phyloP scores from a whole-genome alignment of 2,329 filamentous ascomycete genomes.

The Parasarocladium wereldwijsianum region DNA sequence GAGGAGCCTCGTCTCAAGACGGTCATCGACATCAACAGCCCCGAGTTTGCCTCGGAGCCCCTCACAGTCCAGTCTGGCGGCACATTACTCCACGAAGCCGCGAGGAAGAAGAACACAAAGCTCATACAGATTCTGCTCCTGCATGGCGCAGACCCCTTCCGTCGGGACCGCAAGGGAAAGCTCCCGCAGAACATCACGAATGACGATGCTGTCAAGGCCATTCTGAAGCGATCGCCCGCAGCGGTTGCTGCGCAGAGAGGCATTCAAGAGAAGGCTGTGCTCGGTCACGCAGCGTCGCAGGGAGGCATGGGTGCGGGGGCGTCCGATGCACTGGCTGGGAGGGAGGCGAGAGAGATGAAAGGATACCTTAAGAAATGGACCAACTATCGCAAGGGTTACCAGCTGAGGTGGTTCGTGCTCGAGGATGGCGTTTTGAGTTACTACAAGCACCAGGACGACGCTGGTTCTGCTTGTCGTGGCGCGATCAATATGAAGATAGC shows the following conservation, averaged over 20 bases:
- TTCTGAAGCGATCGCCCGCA: slow-evolving; percentile 87
- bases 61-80: slow-evolving; percentile 70
- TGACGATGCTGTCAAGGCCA: slow-evolving; percentile 75
- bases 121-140: slow-evolving; percentile 82
- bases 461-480: slow-evolving; percentile 86
- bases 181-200: slow-evolving; percentile 93
- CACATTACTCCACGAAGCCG: slow-evolving; percentile 84
- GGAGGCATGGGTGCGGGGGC: slow-evolving; percentile 31
- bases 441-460: slow-evolving; percentile 98
- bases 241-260: slow-evolving; percentile 87
- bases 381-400: slow-evolving; percentile 95
- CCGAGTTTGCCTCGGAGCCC: slow-evolving; percentile 73
- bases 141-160: slow-evolving; percentile 91
- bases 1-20: slow-evolving; percentile 77
- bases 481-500: slow-evolving; percentile 99
- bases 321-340: slow-evolving; percentile 52
- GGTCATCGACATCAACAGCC: slow-evolving; percentile 80
- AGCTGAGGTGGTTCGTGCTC: slow-evolving; percentile 92
- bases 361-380: slow-evolving; percentile 99
- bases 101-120: slow-evolving; percentile 70
- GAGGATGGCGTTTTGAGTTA: slow-evolving; percentile 97
- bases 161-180: slow-evolving; percentile 87
- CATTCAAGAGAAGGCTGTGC: slow-evolving; percentile 92
- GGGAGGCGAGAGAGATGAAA: slow-evolving; percentile 92
- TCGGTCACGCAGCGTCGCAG: slow-evolving; percentile 56